Evolutionary conservation across 164 flowering plant genomes (phyloP), one percentile per base, ranked within the genome.

Genomic region (Nymphaea thermarum): DNA sequence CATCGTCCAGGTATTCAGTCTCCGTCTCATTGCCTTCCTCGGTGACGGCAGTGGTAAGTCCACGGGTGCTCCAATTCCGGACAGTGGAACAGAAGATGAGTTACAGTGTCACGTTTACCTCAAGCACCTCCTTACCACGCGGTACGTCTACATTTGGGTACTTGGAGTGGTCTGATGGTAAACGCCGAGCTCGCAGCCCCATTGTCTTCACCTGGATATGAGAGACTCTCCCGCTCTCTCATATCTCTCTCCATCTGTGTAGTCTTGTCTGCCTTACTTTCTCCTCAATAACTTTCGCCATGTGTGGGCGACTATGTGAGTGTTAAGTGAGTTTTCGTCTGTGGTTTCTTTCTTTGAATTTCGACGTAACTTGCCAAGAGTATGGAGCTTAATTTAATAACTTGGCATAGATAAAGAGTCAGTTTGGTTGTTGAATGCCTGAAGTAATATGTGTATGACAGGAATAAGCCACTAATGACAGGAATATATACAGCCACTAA

Each of bases 91-190:
- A 87, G 78, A 84, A 83, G 76, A 81, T 84, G 74, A 76, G 57
- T 43, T 89, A 80, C 67, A 80, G 79, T 0, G 84, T 87, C 74
- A 83, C 77, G 5, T 78, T 89, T 67, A 62, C 74, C 0, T 76
- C 88, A 42, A 42, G 51, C n/a, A 65, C 18, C 45, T 82, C 91
- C 6, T 69, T 72, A 85, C 82, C 95, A 2, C 80, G 84, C 0
- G 86, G 86, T 4, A 80, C 85, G 14, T 73, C 67, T n/a, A 66
- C 75, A 69, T 89, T 84, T 51, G 87, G 70, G 5, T 79, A 78
- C 6, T 68, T 89, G 43, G 82, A 79, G 45, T 89, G 95, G 95
- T 83, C 90, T 0, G 90, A 85, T 55, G 91, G 95, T 17, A 81
- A 80, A 66, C 86, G 87, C 67, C 65, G 66, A 0, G 91, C 87